Percentiles rank a stretch among this genome's conserved stretches.
Evolutionary conservation across 768 basidiomycete species (phyloP).

Genomic region (Suillus spraguei): DNA sequence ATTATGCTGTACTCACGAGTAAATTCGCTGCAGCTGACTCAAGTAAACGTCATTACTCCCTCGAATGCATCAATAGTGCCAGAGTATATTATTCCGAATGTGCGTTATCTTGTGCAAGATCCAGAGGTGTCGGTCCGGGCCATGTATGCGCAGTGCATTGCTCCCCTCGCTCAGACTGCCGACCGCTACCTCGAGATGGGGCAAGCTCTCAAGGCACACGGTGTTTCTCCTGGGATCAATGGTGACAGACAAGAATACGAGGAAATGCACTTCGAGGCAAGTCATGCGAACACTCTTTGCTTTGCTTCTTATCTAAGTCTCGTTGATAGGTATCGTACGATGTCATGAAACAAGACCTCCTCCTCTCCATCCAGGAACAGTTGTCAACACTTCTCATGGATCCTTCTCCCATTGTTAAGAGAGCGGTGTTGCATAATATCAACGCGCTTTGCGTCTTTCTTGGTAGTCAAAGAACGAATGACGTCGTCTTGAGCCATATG

Average conservation of each 20-base stretch:
- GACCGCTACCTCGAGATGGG: conserved; percentile 91
- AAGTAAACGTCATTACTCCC: conserved; percentile 72
- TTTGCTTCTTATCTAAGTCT: background rate
- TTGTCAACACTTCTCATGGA: conserved; percentile 87
- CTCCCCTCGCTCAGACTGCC: conserved; percentile 83
- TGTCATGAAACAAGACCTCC: conserved; percentile 81
- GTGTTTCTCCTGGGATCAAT: conserved; percentile 46
- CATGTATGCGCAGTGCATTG: conserved; percentile 85
- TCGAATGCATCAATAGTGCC: conserved; percentile 78
- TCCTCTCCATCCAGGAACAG: conserved; percentile 84
- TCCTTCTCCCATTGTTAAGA: conserved; percentile 85
- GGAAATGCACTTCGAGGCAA: conserved; percentile 78
- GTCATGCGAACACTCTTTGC: conserved; percentile 14
- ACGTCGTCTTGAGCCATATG: conserved; percentile 89
- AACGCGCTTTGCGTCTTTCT: conserved; percentile 92
- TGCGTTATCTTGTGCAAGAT: conserved; percentile 81
- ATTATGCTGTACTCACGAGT: conserved; percentile 16
- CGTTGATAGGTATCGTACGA: conserved; percentile 83
- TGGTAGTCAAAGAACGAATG: conserved; percentile 91
- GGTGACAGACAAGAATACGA: conserved; percentile 71
- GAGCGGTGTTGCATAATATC: conserved; percentile 86
- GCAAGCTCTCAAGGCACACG: conserved; percentile 86
- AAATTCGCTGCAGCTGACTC: conserved; percentile 48
- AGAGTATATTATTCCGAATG: conserved; percentile 94
- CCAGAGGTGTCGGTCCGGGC: conserved; percentile 81